phyloP scores from a whole-genome alignment of 805 yeast species.

The Pichia pseudocactophila region DNA sequence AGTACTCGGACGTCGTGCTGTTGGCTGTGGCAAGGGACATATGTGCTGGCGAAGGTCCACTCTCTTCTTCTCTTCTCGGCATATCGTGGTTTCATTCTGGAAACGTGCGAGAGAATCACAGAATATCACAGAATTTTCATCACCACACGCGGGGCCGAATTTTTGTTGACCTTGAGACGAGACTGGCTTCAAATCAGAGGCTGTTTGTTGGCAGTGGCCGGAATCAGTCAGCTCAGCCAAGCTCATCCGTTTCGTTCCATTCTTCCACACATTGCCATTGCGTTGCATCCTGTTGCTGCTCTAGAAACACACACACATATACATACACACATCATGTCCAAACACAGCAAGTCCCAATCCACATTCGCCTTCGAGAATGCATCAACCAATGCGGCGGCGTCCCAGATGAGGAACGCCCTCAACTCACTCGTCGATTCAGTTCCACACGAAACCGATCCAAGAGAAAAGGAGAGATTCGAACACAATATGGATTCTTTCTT shows the following conservation, averaged over 20 bases:
- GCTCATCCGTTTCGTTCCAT: not conserved
- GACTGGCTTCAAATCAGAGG: too few relatives aligned
- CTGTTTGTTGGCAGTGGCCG: too few relatives aligned
- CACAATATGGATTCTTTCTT: constrained; percentile 92
- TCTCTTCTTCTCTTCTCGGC: too few relatives aligned
- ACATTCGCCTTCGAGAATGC: constrained; percentile 90
- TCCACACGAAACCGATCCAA: constrained; percentile 29
- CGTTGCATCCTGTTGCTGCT: too few relatives aligned
- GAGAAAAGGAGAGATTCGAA: constrained; percentile 55
- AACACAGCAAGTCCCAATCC: constrained; percentile 63
- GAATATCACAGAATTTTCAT: too few relatives aligned
- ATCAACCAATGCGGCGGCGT: constrained; percentile 90
- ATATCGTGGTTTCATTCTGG: too few relatives aligned
- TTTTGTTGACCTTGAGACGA: too few relatives aligned
- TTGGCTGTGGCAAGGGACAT: not conserved
- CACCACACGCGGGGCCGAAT: too few relatives aligned
- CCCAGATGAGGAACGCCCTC: constrained; percentile 95
- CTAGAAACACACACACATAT: not conserved
- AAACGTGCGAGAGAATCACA: too few relatives aligned
- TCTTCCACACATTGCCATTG: not conserved
- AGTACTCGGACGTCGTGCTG: constrained; percentile 23
- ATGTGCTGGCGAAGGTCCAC: too few relatives aligned
- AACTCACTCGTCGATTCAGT: constrained; percentile 85
- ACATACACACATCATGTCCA: constrained; percentile 22
- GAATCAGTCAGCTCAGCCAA: too few relatives aligned